A percentile compares a stretch with the other conserved stretches of the same genome.
These are phyloP conservation scores for Mucor saturninus DNA, from an alignment of 371 early-diverging fungal genomes.

Conservation along the genomic window DNA sequence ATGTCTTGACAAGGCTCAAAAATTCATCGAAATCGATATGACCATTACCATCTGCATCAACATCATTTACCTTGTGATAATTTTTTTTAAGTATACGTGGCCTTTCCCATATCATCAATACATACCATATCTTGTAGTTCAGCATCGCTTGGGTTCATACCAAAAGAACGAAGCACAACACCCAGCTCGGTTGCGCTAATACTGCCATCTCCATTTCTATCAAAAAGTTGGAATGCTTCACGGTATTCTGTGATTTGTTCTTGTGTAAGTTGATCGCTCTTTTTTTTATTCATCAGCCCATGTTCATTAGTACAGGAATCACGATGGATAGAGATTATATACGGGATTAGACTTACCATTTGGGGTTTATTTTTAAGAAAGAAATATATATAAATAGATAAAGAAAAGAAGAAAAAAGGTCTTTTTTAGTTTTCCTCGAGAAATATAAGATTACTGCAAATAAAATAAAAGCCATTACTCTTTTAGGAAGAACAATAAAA, in stretches of 20 bases:
- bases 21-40: conserved; percentile 93
- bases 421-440: background rate
- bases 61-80: conserved; percentile 80
- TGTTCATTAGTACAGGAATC: too few relatives aligned
- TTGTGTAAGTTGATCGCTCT: conserved; percentile 49
- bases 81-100: conserved; percentile 51
- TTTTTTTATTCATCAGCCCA: too few relatives aligned
- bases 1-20: conserved; percentile 82
- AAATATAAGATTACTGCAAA: conserved; percentile 1
- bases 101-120: background rate
- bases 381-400: background rate
- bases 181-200: conserved; percentile 48
- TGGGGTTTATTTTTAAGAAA: background rate
- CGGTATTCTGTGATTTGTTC: conserved; percentile 55
- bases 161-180: conserved; percentile 44
- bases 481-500: background rate
- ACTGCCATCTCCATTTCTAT: conserved; percentile 50
- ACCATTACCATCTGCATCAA: conserved; percentile 93
- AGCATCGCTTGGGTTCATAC: conserved; percentile 77
- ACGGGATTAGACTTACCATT: background rate
- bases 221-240: conserved; percentile 55
- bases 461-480: background rate
- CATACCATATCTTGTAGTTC: conserved; percentile 76
- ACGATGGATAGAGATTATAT: background rate
- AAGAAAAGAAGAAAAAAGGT: background rate